Evolutionary conservation across 208 protist genomes (phyloP), one percentile per base, ranked within the genome.

Genomic region (Zelonia costaricensis): DNA sequence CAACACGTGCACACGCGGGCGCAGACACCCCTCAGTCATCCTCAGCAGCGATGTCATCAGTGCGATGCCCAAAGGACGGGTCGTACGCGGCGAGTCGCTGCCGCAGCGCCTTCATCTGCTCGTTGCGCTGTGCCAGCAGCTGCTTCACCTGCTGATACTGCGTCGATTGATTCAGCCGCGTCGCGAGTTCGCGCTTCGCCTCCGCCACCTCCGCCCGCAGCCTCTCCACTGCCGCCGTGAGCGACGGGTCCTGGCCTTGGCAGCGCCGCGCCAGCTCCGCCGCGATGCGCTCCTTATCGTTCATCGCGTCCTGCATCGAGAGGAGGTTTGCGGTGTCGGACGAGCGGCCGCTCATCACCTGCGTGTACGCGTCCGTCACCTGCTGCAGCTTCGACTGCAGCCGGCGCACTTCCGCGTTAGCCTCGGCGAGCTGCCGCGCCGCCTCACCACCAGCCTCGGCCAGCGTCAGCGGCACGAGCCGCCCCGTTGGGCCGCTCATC

Each of bases 131-230:
- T 15, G 76, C 68, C 30, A 92, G 46, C 5, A 92, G 74, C 56
- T 80, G 65, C 69, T 86, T 86, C 60, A 92, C 61, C 61, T 89
- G 80, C 61, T 86, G 86, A 43, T 84, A 92, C 71, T 92, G 86
- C 22, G 82, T 85, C 20, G 82, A 89, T 48, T 92, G 82, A 55
- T 82, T 78, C 18, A 92, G 75, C 38, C 82, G 68, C 30, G 66
- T 76, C n/a, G 70, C 65, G 5, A 89, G 75, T 66, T 92, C 86
- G 3, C 63, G 70, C 65, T 72, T 80, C 27, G 82, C 74, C 48
- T 84, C 79, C 0, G 75, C 69, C 52, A 92, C 63, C 72, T 88
- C 86, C 25, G 63, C 36, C 15, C 71, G 79, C 28, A 89, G 72
- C 51, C 74, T 64, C 40, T 78, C 55, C 30, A 88, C 76, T 3